Evolutionary conservation across 202 grass and related monocot genomes (phyloP).

Genomic region (Digitaria exilis): DNA sequence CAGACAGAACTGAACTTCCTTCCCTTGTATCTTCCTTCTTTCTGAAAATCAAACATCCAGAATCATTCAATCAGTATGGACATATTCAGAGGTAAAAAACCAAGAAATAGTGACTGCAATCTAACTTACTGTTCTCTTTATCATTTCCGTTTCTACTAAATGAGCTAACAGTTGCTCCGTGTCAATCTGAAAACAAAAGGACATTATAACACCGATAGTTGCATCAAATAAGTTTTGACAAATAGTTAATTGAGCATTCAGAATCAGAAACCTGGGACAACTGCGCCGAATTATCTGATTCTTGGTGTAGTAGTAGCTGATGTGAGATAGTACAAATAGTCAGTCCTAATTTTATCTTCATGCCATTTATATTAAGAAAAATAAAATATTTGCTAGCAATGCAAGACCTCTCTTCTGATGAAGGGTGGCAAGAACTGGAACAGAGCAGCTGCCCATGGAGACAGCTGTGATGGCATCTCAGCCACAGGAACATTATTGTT

Average conservation of each 20-base stretch:
- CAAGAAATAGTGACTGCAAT: not conserved
- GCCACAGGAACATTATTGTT: conserved; percentile 61
- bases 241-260: not conserved
- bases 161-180: conserved; percentile 91
- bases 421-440: conserved; percentile 84
- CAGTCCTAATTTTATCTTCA: conserved; percentile 31
- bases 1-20: conserved; percentile 92
- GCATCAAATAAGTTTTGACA: not conserved
- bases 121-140: conserved; percentile 64
- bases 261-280: conserved; percentile 76
- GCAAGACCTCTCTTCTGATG: conserved; percentile 81
- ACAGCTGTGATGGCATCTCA: conserved; percentile 71
- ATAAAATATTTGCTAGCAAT: conserved; percentile 9
- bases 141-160: conserved; percentile 90
- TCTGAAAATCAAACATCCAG: conserved; percentile 52
- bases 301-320: conserved; percentile 80
- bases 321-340: conserved; percentile 10
- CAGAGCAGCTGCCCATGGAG: conserved; percentile 85
- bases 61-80: conserved; percentile 14
- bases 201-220: conserved; percentile 35
- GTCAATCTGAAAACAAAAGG: conserved; percentile 68
- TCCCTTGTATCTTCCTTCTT: conserved; percentile 85
- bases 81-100: conserved; percentile 4
- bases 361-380: conserved; percentile 11
- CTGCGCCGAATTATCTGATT: conserved; percentile 94